Percentiles rank a stretch among this genome's conserved stretches.
These are phyloP conservation scores for Wickerhamiella siamensis DNA, from an alignment of 805 yeast species.

Conservation along the genomic window DNA sequence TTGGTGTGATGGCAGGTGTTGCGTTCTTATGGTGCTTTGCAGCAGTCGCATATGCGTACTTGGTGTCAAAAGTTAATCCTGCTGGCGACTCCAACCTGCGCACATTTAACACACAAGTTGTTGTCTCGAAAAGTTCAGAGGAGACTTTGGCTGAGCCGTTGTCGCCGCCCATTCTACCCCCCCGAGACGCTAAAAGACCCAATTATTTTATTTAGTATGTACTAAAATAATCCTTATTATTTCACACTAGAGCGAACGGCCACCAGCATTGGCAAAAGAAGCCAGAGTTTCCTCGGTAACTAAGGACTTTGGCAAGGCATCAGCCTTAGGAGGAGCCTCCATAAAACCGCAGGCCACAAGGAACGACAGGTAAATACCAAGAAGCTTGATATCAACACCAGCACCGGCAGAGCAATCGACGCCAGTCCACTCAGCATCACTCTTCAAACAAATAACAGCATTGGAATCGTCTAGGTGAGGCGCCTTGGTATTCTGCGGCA, in stretches of 20 bases:
- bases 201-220: background rate
- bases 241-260: slow-evolving; percentile 20
- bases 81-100: no score
- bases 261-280: slow-evolving; percentile 27
- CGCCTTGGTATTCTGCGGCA: slow-evolving; percentile 84
- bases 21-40: background rate
- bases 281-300: slow-evolving; percentile 31
- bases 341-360: slow-evolving; percentile 69
- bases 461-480: slow-evolving; percentile 88
- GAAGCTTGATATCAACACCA: slow-evolving; percentile 54
- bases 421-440: slow-evolving; percentile 50
- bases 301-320: slow-evolving; percentile 27
- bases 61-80: background rate
- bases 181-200: background rate
- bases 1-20: background rate
- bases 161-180: background rate
- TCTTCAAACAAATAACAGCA: slow-evolving; percentile 52
- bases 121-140: no score
- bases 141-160: background rate
- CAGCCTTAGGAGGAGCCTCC: slow-evolving; percentile 40
- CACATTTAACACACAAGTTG: no score
- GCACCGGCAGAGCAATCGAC: slow-evolving; percentile 52
- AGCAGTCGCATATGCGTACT: background rate
- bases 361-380: slow-evolving; percentile 70
- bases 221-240: no score